Base-by-base conservation (phyloP, 352 stramenopile genomes). In the Poterioochromonas sp. region DNA sequence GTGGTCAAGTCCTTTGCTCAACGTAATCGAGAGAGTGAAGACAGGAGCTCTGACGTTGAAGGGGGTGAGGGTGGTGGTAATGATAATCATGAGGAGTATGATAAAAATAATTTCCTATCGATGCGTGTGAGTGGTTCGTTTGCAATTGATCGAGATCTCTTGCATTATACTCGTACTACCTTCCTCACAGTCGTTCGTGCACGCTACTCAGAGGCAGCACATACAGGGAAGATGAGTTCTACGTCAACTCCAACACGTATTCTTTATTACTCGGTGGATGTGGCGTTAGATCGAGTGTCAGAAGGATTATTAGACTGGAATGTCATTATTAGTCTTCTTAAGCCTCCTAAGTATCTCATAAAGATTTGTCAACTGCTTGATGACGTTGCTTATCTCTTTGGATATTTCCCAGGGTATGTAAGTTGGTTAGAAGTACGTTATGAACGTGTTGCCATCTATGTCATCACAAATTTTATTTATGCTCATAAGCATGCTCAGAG, bases 401-500 rank as follows among this genome's bases (percentile, higher is more conserved):
- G 47, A 26, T 58, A 26, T 15, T 58, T 26, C 47, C 26, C 47
- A 26, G 47, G 47, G 15, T 58, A 26, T 15, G 47, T 58, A 26
- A 58, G 47, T 58, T 26, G 47, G 15, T 58, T 58, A 26, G 47
- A 58, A 15, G 47, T 26, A 15, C 26, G 26, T 26, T 58, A 58
- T 26, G 47, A 58, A 26, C 47, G 47, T 26, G 26, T 58, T 58
- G 47, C 47, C 15, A 58, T 78, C 29, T 78, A 78, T 53, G 32
- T 78, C 3, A 29, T 78, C 1, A 37, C 47, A 29, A 20, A 1
- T 22, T 78, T 78, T 53, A 78, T 78, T 49, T 40, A 64, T 20
- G 41, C 71, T 22, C 71, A 78, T 69, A 43, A 78, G 47, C 35
- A 78, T 53, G 71, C 71, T 2, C 43, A 78, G 47, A 68, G 20